Percentiles rank a stretch among this genome's conserved stretches.
These are phyloP conservation scores for Thelonectria blattea DNA, from an alignment of 2,329 filamentous ascomycete species.

Conservation along the genomic window DNA sequence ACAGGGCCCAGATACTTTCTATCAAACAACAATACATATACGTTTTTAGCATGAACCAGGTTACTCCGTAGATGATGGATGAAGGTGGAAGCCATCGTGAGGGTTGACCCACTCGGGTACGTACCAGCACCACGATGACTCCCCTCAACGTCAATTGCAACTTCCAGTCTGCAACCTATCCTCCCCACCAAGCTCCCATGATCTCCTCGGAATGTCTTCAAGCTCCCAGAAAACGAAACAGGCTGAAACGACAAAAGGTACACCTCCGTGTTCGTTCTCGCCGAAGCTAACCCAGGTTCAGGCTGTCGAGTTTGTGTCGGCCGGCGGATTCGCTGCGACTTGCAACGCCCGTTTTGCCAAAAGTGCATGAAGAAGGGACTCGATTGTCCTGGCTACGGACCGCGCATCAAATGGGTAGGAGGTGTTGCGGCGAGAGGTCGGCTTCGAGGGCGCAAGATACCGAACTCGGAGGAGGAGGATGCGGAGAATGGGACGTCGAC, in stretches of 20 bases:
- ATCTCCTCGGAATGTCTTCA: not conserved
- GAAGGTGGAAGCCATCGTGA: not conserved
- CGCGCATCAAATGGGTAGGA: constrained; percentile 9
- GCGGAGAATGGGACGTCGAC: no score
- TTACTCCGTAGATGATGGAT: no score
- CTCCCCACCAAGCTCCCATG: not conserved
- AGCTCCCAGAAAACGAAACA: not conserved
- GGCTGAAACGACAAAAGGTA: not conserved
- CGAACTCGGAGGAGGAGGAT: not conserved
- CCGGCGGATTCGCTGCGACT: not conserved
- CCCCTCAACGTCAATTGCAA: no score
- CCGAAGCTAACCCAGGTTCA: not conserved
- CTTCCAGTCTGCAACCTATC: no score
- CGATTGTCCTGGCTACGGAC: constrained; percentile 13
- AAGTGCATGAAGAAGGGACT: constrained; percentile 2
- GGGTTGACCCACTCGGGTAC: no score
- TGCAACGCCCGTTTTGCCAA: not conserved
- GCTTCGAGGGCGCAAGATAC: not conserved
- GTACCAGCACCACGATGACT: no score
- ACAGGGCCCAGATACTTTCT: not conserved
- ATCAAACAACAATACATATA: not conserved
- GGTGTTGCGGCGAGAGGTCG: constrained; percentile 13
- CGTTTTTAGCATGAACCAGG: not conserved
- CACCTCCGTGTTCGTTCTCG: no score
- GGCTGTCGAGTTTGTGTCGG: constrained; percentile 2